These are phyloP conservation scores for Arabidopsis arenosa DNA, from an alignment of 345 rosid species.

Conservation along the genomic window DNA sequence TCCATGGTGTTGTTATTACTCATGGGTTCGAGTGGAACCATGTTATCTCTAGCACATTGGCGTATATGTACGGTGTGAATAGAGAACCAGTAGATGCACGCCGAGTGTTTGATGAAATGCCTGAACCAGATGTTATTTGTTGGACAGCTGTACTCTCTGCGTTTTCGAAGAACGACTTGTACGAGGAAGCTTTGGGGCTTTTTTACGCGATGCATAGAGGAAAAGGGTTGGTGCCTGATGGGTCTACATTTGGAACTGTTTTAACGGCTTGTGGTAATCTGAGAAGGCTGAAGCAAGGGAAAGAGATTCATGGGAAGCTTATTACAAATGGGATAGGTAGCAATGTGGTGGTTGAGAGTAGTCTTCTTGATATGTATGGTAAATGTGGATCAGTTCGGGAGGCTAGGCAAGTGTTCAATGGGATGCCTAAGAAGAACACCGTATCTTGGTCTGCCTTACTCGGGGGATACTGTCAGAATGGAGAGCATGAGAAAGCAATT, in stretches of 20 bases:
- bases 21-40: conserved; percentile 64
- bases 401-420: conserved; percentile 68
- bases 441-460: conserved; percentile 91
- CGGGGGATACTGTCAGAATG: conserved; percentile 81
- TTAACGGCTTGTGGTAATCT: conserved; percentile 86
- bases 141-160: conserved; percentile 83
- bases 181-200: conserved; percentile 56
- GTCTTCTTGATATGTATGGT: conserved; percentile 94
- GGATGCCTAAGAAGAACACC: conserved; percentile 65
- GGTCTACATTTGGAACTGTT: conserved; percentile 72
- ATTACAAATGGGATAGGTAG: conserved; percentile 56
- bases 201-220: conserved; percentile 64
- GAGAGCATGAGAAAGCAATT: conserved; percentile 63
- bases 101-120: conserved; percentile 75
- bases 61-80: conserved; percentile 74
- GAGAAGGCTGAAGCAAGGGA: conserved; percentile 72
- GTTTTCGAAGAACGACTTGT: conserved; percentile 66
- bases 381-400: conserved; percentile 66
- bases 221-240: conserved; percentile 61
- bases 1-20: conserved; percentile 68
- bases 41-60: conserved; percentile 69
- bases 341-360: conserved; percentile 76
- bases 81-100: conserved; percentile 53
- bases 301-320: conserved; percentile 74
- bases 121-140: conserved; percentile 72